Evolutionary conservation across 495 filamentous ascomycete genomes (phyloP).

Genomic region (Daldinia grandis): DNA sequence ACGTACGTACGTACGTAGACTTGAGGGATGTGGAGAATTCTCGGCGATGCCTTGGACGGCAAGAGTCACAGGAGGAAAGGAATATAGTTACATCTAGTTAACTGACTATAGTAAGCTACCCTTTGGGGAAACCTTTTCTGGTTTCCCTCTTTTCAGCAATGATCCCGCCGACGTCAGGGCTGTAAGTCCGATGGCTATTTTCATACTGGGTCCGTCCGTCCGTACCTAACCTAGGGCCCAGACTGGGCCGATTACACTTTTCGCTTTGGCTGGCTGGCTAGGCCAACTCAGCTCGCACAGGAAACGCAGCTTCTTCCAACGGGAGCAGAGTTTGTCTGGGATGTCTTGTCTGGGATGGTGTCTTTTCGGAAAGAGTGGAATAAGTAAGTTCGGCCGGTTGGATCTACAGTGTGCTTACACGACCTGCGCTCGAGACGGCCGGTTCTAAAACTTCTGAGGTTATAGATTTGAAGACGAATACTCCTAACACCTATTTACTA

Average conservation of each 20-base stretch:
- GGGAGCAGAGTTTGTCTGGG: not conserved
- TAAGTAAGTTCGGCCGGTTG: not conserved
- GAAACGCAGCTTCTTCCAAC: slow-evolving; percentile 11
- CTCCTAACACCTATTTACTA: not conserved
- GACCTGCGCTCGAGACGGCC: not conserved
- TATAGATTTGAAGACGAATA: not conserved
- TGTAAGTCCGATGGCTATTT: not conserved
- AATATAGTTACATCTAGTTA: too few relatives aligned
- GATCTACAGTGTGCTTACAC: not conserved
- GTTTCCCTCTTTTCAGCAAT: not conserved
- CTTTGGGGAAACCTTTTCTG: not conserved
- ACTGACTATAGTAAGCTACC: slow-evolving; percentile 11
- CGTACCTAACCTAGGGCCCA: too few relatives aligned
- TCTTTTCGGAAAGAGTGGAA: not conserved
- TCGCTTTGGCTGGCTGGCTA: not conserved
- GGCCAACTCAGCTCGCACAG: slow-evolving; percentile 5
- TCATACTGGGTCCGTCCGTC: too few relatives aligned
- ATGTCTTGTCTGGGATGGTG: not conserved
- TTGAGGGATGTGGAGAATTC: not conserved
- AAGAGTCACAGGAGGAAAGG: not conserved
- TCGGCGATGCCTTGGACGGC: not conserved
- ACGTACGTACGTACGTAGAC: not conserved
- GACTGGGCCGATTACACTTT: not conserved
- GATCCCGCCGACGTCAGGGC: not conserved
- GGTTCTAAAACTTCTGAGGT: too few relatives aligned